phyloP scores from a whole-genome alignment of 164 flowering plant genomes.

The Saururus chinensis region DNA sequence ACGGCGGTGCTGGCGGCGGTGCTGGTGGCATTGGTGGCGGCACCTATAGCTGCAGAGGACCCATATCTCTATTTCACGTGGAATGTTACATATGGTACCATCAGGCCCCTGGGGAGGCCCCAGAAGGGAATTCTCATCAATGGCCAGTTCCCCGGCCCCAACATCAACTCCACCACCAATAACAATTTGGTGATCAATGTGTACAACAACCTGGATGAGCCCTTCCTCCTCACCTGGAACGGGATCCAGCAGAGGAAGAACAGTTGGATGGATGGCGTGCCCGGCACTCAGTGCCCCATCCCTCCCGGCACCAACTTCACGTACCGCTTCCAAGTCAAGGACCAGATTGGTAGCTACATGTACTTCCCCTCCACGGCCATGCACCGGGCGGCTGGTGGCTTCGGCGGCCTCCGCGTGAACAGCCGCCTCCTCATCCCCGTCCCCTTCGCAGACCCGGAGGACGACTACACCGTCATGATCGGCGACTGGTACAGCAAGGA shows the following conservation, averaged over 20 bases:
- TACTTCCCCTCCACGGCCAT: constrained; percentile 29
- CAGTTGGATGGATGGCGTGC: constrained; percentile 29
- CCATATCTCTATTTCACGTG: constrained; percentile 31
- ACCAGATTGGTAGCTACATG: constrained; percentile 39
- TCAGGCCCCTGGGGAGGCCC: constrained; percentile 32
- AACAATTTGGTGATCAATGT: constrained; percentile 53
- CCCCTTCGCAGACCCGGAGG: constrained; percentile 38
- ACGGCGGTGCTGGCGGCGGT: constrained; percentile 3
- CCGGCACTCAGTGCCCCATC: constrained; percentile 39
- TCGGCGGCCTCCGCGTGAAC: constrained; percentile 29
- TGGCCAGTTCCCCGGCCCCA: constrained; percentile 51
- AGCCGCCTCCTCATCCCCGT: constrained; percentile 37
- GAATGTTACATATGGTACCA: constrained; percentile 34
- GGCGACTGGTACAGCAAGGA: constrained; percentile 47
- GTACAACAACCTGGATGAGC: constrained; percentile 46
- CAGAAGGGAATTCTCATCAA: constrained; percentile 45
- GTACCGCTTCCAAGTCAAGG: constrained; percentile 42
- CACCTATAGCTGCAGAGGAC: constrained; percentile 16
- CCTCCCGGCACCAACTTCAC: constrained; percentile 37
- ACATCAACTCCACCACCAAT: constrained; percentile 48
- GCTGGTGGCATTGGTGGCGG: constrained; percentile 5
- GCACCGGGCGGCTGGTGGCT: constrained; percentile 30
- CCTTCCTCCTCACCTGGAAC: constrained; percentile 36
- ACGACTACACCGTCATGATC: constrained; percentile 37
- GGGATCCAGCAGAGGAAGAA: constrained; percentile 51